A percentile compares a stretch with the other conserved stretches of the same genome.
Evolutionary conservation across 768 basidiomycete genomes (phyloP).

Genomic region (Grammothele lineata): DNA sequence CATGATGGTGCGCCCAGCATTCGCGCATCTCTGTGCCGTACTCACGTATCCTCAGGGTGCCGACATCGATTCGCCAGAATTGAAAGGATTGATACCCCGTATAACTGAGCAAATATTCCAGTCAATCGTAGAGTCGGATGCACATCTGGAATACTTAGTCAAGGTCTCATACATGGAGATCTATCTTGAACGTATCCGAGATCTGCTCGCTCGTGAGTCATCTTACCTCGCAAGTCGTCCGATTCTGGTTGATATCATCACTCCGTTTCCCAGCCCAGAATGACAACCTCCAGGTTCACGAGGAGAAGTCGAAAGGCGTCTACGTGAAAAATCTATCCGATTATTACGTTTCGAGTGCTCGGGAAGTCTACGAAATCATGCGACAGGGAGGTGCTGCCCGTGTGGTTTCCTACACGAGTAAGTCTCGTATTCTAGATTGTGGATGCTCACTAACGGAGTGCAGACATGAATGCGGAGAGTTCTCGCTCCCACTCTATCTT

Average conservation of each 20-base stretch:
- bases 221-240: background rate
- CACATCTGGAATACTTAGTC: slow-evolving; percentile 95
- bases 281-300: slow-evolving; percentile 97
- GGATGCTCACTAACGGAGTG: no score
- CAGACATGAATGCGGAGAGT: slow-evolving; percentile 99
- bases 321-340: slow-evolving; percentile 98
- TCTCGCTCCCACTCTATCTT: slow-evolving; percentile 99
- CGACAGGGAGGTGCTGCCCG: slow-evolving; percentile 89
- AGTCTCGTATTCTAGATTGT: slow-evolving; percentile 34
- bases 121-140: slow-evolving; percentile 92
- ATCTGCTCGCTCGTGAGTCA: slow-evolving; percentile 88
- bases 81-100: slow-evolving; percentile 95
- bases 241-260: no score
- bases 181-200: slow-evolving; percentile 93
- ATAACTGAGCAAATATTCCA: slow-evolving; percentile 99
- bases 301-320: slow-evolving; percentile 95
- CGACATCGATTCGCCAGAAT: slow-evolving; percentile 90
- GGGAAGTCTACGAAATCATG: slow-evolving; percentile 99
- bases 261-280: slow-evolving; percentile 66
- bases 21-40: no score
- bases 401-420: slow-evolving; percentile 92
- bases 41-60: no score
- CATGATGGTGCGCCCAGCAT: slow-evolving; percentile 76
- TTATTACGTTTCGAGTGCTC: slow-evolving; percentile 94
- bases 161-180: slow-evolving; percentile 99